Evolutionary conservation across 495 filamentous ascomycete genomes (phyloP), one percentile per base, ranked within the genome.

Genomic region (Annulohypoxylon bovei): DNA sequence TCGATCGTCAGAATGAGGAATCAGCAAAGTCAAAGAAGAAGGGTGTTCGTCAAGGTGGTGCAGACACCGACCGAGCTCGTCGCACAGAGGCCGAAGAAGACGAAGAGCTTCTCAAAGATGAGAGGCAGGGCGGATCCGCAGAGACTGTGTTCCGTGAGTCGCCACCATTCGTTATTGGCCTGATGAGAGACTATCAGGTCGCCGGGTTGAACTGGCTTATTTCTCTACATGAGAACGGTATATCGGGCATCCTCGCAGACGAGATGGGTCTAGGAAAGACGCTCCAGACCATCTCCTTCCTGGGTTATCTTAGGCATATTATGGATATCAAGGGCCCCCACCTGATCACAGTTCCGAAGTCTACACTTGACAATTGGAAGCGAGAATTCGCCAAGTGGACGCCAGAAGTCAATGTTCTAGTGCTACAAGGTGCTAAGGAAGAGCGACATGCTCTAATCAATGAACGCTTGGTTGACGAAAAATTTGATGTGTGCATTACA

Each of bases 191-290:
- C 73, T 99, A 99, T 77, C 95, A 99, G 77, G 84, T 99, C 70
- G 90, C 91, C 12, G 95, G 95, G 58, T 77, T 99, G 67, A 99
- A 99, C 75, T 99, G 95, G 95, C 88, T 99, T n/a, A 93, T 98
- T 65, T 97, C 94, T 1, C 86, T 99, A 9, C 95, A 99, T 75
- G 95, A 98, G 80, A 99, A 99, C 75, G 95, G 95, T 80, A 99
- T 99, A 71, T 98, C 95, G 23, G 95, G 95, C 57, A 99, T 99
- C 64, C 81, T 99, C 61, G 95, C 95, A 58, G 95, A 99, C 78
- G 95, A 99, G 77, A 99, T 98, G 94, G 95, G 95, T 64, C 83
- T 99, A 27, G 95, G 95, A 27, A 99, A 98, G 80, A 98, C 95
- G 0, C 93, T 98, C 4, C 95, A 99, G 78, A 97, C 94, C 0